Base-by-base conservation (phyloP, 768 basidiomycete genomes). In the Kwoniella bestiolae region DNA sequence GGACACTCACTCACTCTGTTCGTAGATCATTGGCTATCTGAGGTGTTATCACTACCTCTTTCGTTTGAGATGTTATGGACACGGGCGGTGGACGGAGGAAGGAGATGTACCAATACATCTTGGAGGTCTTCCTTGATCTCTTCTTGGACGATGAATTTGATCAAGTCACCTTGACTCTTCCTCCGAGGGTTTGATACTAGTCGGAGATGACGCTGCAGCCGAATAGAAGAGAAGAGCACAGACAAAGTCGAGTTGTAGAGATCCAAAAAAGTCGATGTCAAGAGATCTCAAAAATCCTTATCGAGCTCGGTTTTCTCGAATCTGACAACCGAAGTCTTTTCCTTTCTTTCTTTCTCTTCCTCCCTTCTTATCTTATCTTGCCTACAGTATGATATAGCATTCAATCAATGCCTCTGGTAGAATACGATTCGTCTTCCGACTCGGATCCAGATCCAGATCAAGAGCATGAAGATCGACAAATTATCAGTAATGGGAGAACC, bases 11-110 rank as follows among this genome's bases (percentile, higher is more conserved):
- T 49, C 59, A 82, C 81, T 94, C 92, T 34, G 94, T 95, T 32
- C 94, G 86, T 25, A 95, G 85, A 71, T 95, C 94, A 78, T 96
- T 95, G 31, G 89, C 87, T 65, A 96, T 86, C 79, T 94, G 92
- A 0, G 91, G 91, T 2, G 88, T 91, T 56, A 94, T 85, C 12
- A 83, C 79, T 55, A 94, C 81, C 11, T 47, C 49, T 18, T 65
- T 50, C 18, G 76, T 71, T 0, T 78, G 71, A 0, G 82, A 82
- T 9, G 82, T 78, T 1, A 84, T 81, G 6, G 83, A 76, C 0
- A 82, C 70, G 3, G 92, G 91, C 3, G 92, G 94, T 11, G 93
- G 91, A 49, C 91, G 89, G 16, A 94, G 86, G 78, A 94, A 94
- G 28, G 91, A 94, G 45, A 94, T 78, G 82, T 94, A 95, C 84